phyloP scores from a whole-genome alignment of 495 filamentous ascomycete genomes.

The Neurospora sp. region DNA sequence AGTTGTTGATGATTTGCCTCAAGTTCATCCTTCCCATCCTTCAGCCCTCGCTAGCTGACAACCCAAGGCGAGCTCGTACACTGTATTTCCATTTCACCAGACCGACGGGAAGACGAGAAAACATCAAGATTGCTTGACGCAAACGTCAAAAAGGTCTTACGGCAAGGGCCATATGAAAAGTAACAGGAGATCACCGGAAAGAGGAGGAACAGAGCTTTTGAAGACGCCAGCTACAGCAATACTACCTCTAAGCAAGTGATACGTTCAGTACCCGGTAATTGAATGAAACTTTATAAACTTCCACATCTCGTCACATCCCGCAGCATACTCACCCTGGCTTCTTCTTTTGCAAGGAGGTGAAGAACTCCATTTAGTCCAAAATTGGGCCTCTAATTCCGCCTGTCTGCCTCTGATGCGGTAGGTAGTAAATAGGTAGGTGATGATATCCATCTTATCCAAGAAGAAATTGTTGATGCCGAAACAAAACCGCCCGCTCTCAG shows the following conservation, averaged over 20 bases:
- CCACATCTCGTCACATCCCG: neutral
- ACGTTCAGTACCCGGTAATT: no score
- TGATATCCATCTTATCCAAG: neutral
- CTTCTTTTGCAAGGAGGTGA: no score
- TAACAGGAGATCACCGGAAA: no score
- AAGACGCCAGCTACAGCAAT: no score
- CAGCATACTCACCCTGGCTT: neutral
- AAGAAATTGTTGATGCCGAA: neutral
- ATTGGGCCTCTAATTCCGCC: neutral
- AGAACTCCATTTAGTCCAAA: neutral
- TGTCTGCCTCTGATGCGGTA: neutral
- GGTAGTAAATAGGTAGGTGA: neutral
- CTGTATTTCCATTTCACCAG: neutral
- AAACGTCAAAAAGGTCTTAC: neutral
- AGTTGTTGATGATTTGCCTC: neutral
- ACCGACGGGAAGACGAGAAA: neutral
- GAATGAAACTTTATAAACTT: no score
- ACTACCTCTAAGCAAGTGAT: no score
- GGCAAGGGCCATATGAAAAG: no score
- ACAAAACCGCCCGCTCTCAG: neutral
- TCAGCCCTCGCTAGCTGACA: neutral
- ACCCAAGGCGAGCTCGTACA: neutral
- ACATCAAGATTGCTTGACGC: neutral
- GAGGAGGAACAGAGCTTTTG: no score
- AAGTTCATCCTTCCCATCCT: neutral